Conservation (phyloP, 306 rosid species). For the Sechiopsis laciniata region DNA sequence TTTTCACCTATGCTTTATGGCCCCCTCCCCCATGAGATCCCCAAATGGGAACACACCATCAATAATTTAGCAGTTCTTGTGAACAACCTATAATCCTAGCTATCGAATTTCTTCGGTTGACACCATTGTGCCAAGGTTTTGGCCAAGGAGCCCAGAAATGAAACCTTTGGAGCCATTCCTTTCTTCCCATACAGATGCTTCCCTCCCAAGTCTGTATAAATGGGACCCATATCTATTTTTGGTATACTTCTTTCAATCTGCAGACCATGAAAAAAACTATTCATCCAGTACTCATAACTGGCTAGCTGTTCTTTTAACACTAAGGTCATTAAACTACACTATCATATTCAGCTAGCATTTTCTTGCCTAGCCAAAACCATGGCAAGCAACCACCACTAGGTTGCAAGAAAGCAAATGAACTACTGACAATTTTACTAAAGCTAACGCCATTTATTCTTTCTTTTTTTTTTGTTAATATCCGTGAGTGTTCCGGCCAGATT, state of each 20-base stretch:
- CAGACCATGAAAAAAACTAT: slow-evolving; percentile 21
- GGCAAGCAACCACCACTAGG: not conserved
- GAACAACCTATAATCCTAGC: slow-evolving; percentile 28
- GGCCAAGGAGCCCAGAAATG: slow-evolving; percentile 57
- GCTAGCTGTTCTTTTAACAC: not conserved
- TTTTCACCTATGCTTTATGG: slow-evolving; percentile 31
- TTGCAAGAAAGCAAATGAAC: not conserved
- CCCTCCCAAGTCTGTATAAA: slow-evolving; percentile 79
- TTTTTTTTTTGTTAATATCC: no score
- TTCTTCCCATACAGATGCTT: slow-evolving; percentile 72
- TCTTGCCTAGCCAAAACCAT: not conserved
- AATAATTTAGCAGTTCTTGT: not conserved
- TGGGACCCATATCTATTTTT: slow-evolving; percentile 50
- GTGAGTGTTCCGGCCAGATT: no score
- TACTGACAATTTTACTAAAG: not conserved
- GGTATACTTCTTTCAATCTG: slow-evolving; percentile 79
- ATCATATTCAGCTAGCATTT: not conserved
- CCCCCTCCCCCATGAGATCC: slow-evolving; percentile 28
- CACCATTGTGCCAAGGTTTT: slow-evolving; percentile 54
- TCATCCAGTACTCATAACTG: not conserved
- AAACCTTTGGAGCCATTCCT: slow-evolving; percentile 51
- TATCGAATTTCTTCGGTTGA: slow-evolving; percentile 72
- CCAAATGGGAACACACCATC: slow-evolving; percentile 25
- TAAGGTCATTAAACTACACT: not conserved
- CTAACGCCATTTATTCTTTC: not conserved